Base-by-base conservation (phyloP, 2,329 filamentous ascomycete genomes). In the Xylariaceae sp. region DNA sequence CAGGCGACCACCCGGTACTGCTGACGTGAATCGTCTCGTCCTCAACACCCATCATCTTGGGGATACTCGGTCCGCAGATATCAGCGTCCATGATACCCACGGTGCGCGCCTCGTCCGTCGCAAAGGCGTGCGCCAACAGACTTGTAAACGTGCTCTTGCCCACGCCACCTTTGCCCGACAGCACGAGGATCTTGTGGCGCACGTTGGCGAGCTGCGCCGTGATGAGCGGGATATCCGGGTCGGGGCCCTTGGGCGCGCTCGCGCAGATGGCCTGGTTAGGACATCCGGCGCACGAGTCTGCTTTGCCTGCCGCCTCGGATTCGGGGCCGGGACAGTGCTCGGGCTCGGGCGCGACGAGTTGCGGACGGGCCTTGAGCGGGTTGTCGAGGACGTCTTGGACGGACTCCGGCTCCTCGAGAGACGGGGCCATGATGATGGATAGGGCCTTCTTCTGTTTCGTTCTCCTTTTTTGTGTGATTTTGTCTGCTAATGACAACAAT, bases 31-130 rank as follows among this genome's bases (percentile, higher is more conserved):
- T 94, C 1, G 89, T 96, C 76, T 99, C 93, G 30, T 85, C 79
- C 74, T 97, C 92, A 0, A 97, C 93, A 39, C 94, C 94, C 87
- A 99, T 92, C 93, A 99, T 97, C 78, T 97, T 97, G 17, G 94
- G 94, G 69, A 99, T 97, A 64, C 87, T 91, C 0, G 94, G 94
- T 0, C 94, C 94, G 76, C 92, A 97, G 63, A 99, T 96, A 74
- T 99, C 94, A 5, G 94, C 95, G 75, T 99, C 94, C 91, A 97
- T 97, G 67, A 99, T 88, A 17, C 93, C 94, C 34, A 99, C 90
- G 1, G 85, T 90, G 58, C 80, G 88, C 51, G 88, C 84, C 0
- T 88, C 85, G 73, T 95, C 90, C 11, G 85, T 84, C 1, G 94
- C 90, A 68, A 99, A 95, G 1, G 90, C 92, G 72, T 96, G 91